A percentile compares a stretch with the other conserved stretches of the same genome.
These are phyloP conservation scores for Westerdykella sp. DNA, from an alignment of 2,329 filamentous ascomycete species.

Conservation along the genomic window DNA sequence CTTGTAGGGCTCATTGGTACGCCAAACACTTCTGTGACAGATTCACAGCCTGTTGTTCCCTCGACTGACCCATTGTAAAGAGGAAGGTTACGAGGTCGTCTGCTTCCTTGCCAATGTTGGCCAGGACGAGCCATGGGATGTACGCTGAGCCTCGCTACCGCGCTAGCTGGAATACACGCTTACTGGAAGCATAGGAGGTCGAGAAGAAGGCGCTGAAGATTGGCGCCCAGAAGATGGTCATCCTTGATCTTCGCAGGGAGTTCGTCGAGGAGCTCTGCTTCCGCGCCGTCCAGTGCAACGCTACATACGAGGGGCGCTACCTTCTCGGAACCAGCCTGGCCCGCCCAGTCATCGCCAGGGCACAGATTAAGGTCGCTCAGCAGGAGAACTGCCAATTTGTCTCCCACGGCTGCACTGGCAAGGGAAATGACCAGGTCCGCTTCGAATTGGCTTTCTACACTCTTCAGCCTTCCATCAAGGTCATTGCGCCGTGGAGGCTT, in stretches of 20 bases:
- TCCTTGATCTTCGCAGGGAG: slow-evolving; percentile 62
- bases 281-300: slow-evolving; percentile 68
- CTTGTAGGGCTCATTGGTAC: slow-evolving; percentile 34
- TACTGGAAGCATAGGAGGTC: slow-evolving; percentile 37
- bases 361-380: slow-evolving; percentile 58
- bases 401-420: slow-evolving; percentile 45
- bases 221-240: slow-evolving; percentile 59
- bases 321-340: slow-evolving; percentile 56
- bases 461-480: slow-evolving; percentile 59
- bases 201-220: slow-evolving; percentile 66
- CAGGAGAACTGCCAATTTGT: slow-evolving; percentile 54
- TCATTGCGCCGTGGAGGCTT: slow-evolving; percentile 70
- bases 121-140: slow-evolving; percentile 50
- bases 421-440: slow-evolving; percentile 61
- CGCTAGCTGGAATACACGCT: neutral
- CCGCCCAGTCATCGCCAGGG: slow-evolving; percentile 63
- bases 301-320: slow-evolving; percentile 50
- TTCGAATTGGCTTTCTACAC: slow-evolving; percentile 60
- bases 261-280: slow-evolving; percentile 78
- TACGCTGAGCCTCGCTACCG: neutral
- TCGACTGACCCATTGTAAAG: slow-evolving; percentile 18
- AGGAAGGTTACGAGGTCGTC: slow-evolving; percentile 57
- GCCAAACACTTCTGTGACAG: slow-evolving; percentile 2
- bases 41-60: neutral
- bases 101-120: slow-evolving; percentile 54